Conservation (phyloP, 2,329 filamentous ascomycete species). For the Pseudonectria foliicola region DNA sequence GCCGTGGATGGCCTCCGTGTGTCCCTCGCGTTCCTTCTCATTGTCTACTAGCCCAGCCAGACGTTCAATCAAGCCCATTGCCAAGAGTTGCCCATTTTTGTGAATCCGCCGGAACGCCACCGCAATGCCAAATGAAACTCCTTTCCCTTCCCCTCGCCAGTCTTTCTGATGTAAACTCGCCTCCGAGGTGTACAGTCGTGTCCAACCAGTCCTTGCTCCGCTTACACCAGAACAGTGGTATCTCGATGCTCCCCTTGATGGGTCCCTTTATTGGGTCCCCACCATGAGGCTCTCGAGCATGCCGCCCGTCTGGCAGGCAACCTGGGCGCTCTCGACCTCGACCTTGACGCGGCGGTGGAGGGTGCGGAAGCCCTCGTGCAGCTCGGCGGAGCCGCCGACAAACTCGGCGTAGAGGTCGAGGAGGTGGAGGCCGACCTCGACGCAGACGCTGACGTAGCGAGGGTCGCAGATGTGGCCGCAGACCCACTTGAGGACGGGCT, state of each 20-base stretch:
- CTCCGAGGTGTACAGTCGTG: too few species aligned
- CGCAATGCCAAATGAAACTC: slow-evolving; percentile 9
- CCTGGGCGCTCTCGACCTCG: slow-evolving; percentile 77
- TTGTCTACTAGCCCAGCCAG: too few species aligned
- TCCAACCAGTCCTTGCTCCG: too few species aligned
- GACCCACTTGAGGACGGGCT: slow-evolving; percentile 79
- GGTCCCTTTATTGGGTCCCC: slow-evolving; percentile 22
- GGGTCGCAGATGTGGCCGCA: slow-evolving; percentile 75
- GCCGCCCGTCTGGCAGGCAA: slow-evolving; percentile 72
- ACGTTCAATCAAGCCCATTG: too few species aligned
- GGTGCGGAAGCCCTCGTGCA: slow-evolving; percentile 62
- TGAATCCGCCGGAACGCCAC: slow-evolving; percentile 6
- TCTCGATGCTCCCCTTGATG: too few species aligned
- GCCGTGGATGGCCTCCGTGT: too few species aligned
- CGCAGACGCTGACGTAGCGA: slow-evolving; percentile 70
- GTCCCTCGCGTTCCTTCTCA: too few species aligned
- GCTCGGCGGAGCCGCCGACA: slow-evolving; percentile 63
- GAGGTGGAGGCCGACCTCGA: slow-evolving; percentile 74
- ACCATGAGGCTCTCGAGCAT: slow-evolving; percentile 70
- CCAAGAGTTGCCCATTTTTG: too few species aligned
- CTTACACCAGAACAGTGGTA: too few species aligned
- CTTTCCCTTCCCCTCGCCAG: too few species aligned
- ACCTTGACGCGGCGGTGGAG: slow-evolving; percentile 64
- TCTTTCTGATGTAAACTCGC: neutral
- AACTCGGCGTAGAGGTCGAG: slow-evolving; percentile 84